Base-by-base conservation (phyloP, 352 stramenopile species). In the Thalassiosira pacifica region DNA sequence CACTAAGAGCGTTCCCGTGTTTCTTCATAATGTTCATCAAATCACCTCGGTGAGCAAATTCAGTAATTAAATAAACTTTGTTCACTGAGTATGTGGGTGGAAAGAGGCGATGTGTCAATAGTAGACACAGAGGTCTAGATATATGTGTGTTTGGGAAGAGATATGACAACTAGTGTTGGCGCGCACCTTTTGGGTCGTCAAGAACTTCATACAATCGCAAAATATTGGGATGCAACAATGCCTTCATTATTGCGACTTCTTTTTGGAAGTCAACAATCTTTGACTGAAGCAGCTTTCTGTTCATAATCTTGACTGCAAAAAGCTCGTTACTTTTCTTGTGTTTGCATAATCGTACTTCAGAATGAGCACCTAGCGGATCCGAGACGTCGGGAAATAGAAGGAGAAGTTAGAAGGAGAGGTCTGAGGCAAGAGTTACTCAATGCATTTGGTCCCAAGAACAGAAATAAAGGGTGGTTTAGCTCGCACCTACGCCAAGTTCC, bases 1-100 rank as follows among this genome's bases (percentile, higher is more conserved):
- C 98, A 98, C 63, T 98, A 96, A 0, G 94, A 96, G 31, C 10
- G 55, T n/a, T 97, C 37, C 13, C 13, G 13, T 48, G 6, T 70
- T 97, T 74, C 13, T 66, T 74, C 3, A 73, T 22, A n/a, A 67
- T 24, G 19, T 66, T 74, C 63, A 74, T 68, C 27, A 81, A 55
- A 55, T 81, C 73, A 32, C 73, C 73, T 27, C 63, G 42, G 45
- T 74, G 69, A 16, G 69, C 60, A 60, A 67, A 73, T 13, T 81
- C 73, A n/a, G 27, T 72, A 1, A 74, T 42, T 10, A 76, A 19
- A 42, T 84, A 84, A 11, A 84, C 60, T 40, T 84, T 84, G 48
- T 84, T 73, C 37, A 84, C 77, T 68, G 29, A 61, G 60, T 26
- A 13, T 57, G n/a, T 59, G 34, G 24, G 6, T 26, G 19, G 27